Percentiles rank a stretch among this genome's conserved stretches.
phyloP scores from a whole-genome alignment of 2,329 filamentous ascomycete genomes.

The Sclerotinia borealis region DNA sequence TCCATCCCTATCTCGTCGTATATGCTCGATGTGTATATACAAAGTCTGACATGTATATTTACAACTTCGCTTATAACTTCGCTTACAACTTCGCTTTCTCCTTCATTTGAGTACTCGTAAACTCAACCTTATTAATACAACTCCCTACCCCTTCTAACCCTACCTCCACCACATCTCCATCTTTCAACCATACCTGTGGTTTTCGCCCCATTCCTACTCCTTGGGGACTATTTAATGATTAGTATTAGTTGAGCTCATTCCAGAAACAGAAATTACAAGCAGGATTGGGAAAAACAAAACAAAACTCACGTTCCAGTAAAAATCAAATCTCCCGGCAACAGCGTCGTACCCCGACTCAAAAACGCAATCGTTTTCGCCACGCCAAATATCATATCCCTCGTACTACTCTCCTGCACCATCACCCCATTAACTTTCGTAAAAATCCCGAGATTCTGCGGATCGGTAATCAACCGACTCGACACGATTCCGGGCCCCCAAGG shows the following conservation, averaged over 20 bases:
- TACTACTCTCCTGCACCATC: slow-evolving; percentile 50
- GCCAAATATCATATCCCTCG: slow-evolving; percentile 57
- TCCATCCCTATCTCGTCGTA: background rate
- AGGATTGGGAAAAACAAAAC: background rate
- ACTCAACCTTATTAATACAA: slow-evolving; percentile 48
- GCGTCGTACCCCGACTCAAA: slow-evolving; percentile 54
- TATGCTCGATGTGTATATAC: too few species aligned
- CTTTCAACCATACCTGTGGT: slow-evolving; percentile 61
- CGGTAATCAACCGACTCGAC: slow-evolving; percentile 45
- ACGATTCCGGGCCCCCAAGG: slow-evolving; percentile 69
- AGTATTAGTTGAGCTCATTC: background rate
- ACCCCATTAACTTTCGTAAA: slow-evolving; percentile 54
- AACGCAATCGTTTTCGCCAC: slow-evolving; percentile 54
- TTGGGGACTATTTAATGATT: slow-evolving; percentile 39
- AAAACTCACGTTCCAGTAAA: slow-evolving; percentile 54
- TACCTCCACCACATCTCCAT: slow-evolving; percentile 66
- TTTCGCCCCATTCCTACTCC: slow-evolving; percentile 66
- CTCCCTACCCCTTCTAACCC: slow-evolving; percentile 59
- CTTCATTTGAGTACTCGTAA: slow-evolving; percentile 36
- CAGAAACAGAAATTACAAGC: background rate
- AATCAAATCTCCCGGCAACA: slow-evolving; percentile 58
- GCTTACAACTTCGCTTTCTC: slow-evolving; percentile 22
- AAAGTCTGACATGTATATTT: background rate
- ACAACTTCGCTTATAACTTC: slow-evolving; percentile 25
- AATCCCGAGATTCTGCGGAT: slow-evolving; percentile 53